Evolutionary conservation across 371 early-diverging fungal genomes (phyloP), one percentile per base, ranked within the genome.

Genomic region (Rhizopus delemar): DNA sequence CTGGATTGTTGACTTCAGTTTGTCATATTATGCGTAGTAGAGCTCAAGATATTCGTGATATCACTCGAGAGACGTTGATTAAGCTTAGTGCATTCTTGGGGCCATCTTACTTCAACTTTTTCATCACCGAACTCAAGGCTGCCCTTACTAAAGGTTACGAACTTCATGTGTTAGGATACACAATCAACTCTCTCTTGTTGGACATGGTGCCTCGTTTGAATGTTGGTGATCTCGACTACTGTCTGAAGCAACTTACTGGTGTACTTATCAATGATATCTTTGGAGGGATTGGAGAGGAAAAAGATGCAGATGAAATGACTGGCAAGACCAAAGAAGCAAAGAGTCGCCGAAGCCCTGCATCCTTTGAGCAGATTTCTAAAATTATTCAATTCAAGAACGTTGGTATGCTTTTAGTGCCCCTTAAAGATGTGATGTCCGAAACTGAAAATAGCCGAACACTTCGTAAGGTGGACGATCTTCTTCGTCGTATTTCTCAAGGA

Each of bases 101-200:
- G 0, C 85, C 93, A 0, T 52, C 73, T 4, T 96, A 93, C 70
- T 84, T 99, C 51, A 81, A 80, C 4, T 96, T 93, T 69, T 85
- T 97, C 39, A 69, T 99, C 35, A 90, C 86, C 54, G 94, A 95
- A 69, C 82, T 99, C 50, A 74, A 79, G 46, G 77, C 87, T 11
- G 88, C 92, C 4, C 73, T 98, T 53, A 80, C 83, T 16, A 83
- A 91, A 13, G 98, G 98, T 41, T 93, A 92, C 59, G 92, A 94
- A 68, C 77, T 90, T 38, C 98, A 98, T 68, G 93, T 98, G 6
- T 86, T 98, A 12, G 93, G 92, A 8, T 97, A 86, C 74, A 95
- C 97, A 0, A 68, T 96, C 51, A 90, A 95, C 65, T 71, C 88
- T 3, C 65, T 99, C 57, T 63, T 97, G 32, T 73, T 73, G 11